Conservation (phyloP, 1,139 yeast genomes). For the Pichia sp. region DNA sequence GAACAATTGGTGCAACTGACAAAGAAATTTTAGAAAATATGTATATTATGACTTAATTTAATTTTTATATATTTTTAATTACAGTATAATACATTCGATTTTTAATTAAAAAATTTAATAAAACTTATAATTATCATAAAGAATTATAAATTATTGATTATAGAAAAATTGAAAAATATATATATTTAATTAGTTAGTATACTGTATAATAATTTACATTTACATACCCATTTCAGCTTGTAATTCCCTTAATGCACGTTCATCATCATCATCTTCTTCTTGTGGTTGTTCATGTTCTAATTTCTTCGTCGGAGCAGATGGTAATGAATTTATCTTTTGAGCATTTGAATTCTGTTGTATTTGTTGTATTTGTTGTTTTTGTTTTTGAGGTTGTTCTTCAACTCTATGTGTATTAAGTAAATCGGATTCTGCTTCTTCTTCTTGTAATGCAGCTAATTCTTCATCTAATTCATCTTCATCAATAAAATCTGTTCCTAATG, state of each 20-base stretch:
- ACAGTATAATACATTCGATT: background rate
- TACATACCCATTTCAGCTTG: constrained; percentile 88
- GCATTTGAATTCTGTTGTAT: background rate
- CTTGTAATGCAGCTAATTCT: constrained; percentile 79
- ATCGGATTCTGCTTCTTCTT: constrained; percentile 54
- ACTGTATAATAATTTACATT: constrained; percentile 30
- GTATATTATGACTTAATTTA: constrained; percentile 29
- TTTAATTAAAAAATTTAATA: background rate
- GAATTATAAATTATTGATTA: no score
- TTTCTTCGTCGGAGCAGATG: constrained; percentile 35
- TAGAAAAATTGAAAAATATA: no score
- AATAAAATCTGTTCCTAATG: constrained; percentile 68
- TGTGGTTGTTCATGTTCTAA: constrained; percentile 15
- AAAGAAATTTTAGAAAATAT: constrained; percentile 43
- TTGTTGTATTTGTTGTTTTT: constrained; percentile 6
- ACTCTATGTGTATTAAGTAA: constrained; percentile 12
- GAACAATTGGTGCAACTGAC: constrained; percentile 48
- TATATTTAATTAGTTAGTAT: no score
- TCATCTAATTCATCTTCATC: constrained; percentile 86
- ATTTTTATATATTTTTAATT: background rate
- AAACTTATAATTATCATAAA: background rate
- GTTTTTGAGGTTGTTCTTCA: constrained; percentile 7
- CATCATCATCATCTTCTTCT: constrained; percentile 41
- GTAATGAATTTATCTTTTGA: constrained; percentile 30
- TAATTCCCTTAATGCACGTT: constrained; percentile 79